phyloP scores from a whole-genome alignment of 768 basidiomycete species.

The Trametes maxima region DNA sequence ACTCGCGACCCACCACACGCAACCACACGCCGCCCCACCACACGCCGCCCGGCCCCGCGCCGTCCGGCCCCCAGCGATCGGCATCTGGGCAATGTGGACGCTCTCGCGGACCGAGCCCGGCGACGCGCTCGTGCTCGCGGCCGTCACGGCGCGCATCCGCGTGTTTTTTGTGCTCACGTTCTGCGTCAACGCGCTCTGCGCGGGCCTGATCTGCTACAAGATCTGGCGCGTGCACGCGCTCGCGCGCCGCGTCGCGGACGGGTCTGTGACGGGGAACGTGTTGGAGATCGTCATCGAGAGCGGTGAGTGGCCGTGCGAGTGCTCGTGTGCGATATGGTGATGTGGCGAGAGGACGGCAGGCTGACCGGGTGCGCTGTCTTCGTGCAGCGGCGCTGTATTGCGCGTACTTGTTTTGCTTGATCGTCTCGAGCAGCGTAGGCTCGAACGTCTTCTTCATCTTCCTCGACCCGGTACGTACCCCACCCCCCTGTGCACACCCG shows the following conservation, averaged over 20 bases:
- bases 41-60: too few relatives aligned
- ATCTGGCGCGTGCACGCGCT: conserved; percentile 11
- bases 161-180: conserved; percentile 11
- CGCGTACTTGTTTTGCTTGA: conserved; percentile 4
- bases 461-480: conserved; percentile 11
- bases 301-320: neutral
- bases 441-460: conserved; percentile 14
- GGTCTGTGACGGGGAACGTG: conserved; percentile 3
- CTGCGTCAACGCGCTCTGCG: conserved; percentile 8
- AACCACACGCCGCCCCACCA: too few relatives aligned
- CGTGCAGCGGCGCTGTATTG: conserved; percentile 7
- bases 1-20: too few relatives aligned
- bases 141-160: conserved; percentile 4
- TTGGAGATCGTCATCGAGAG: conserved; percentile 7
- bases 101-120: neutral
- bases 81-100: conserved; percentile 8
- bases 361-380: neutral
- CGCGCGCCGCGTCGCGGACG: neutral
- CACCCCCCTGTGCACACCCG: neutral
- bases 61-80: too few relatives aligned
- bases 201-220: conserved; percentile 8
- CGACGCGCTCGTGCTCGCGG: conserved; percentile 6
- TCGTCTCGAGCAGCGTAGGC: conserved; percentile 6
- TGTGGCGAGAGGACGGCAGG: neutral
- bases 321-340: too few relatives aligned